These are phyloP conservation scores for Nematodospora valgi DNA, from an alignment of 805 yeast species.

Conservation along the genomic window DNA sequence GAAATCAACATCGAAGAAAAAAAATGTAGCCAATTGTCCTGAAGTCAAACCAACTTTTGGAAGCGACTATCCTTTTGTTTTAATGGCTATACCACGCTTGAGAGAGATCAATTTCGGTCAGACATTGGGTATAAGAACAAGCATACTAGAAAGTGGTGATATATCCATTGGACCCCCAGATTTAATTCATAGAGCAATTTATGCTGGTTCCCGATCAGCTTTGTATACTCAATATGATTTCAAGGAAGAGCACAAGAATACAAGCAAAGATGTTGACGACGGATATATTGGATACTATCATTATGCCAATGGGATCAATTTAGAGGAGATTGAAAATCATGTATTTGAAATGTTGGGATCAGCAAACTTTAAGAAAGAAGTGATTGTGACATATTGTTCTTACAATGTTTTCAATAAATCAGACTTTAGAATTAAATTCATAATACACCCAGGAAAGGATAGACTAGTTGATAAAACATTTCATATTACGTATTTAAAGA, in stretches of 20 bases:
- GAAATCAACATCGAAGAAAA: no score
- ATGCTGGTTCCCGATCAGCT: slow-evolving; percentile 28
- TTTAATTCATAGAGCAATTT: slow-evolving; percentile 36
- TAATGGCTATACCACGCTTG: slow-evolving; percentile 21
- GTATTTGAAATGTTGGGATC: slow-evolving; percentile 26
- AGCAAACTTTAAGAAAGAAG: slow-evolving; percentile 11
- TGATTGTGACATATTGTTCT: slow-evolving; percentile 55
- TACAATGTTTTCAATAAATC: slow-evolving; percentile 71
- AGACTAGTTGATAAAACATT: slow-evolving; percentile 28
- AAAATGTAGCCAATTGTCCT: no score
- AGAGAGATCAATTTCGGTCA: slow-evolving; percentile 30
- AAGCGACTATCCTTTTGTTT: no score
- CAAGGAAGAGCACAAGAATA: slow-evolving; percentile 9
- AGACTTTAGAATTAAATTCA: slow-evolving; percentile 68
- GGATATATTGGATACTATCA: slow-evolving; percentile 41
- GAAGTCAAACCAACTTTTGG: no score
- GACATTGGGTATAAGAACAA: slow-evolving; percentile 24
- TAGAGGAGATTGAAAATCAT: slow-evolving; percentile 26
- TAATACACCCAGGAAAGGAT: slow-evolving; percentile 24
- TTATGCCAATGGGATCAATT: slow-evolving; percentile 33
- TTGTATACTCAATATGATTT: slow-evolving; percentile 28
- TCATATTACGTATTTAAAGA: slow-evolving; percentile 18
- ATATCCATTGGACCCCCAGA: slow-evolving; percentile 33
- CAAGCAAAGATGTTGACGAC: slow-evolving; percentile 25
- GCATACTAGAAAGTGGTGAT: slow-evolving; percentile 12